These are phyloP conservation scores for Daldinia concentrica DNA, from an alignment of 495 filamentous ascomycete species.

Conservation along the genomic window DNA sequence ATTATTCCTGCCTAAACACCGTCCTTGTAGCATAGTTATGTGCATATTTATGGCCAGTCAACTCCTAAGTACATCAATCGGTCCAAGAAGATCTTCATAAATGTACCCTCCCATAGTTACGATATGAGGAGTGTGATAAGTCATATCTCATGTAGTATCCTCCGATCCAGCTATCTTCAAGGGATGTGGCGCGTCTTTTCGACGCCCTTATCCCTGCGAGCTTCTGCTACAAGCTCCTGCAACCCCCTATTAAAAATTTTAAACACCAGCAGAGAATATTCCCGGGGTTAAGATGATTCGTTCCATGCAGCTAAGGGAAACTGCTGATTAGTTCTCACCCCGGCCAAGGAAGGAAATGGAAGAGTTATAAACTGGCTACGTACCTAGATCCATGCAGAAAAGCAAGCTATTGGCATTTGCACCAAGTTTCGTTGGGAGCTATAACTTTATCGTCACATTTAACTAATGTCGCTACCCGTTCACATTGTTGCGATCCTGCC, in stretches of 20 bases:
- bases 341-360: neutral
- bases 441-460: conserved; percentile 1
- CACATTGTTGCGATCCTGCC: neutral
- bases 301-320: conserved; percentile 1
- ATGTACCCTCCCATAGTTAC: neutral
- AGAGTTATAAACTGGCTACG: neutral
- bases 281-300: neutral
- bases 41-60: neutral
- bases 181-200: neutral
- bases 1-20: neutral
- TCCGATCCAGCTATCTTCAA: conserved; percentile 7
- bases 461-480: neutral
- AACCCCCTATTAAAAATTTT: neutral
- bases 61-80: neutral
- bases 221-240: neutral
- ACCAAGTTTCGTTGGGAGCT: neutral
- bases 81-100: neutral
- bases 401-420: neutral
- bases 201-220: neutral
- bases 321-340: neutral
- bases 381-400: neutral
- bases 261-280: neutral
- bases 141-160: conserved; percentile 15
- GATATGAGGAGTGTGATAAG: conserved; percentile 5
- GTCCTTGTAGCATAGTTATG: neutral